Evolutionary conservation across 306 rosid species (phyloP).

Genomic region (Cicer cuneatum): DNA sequence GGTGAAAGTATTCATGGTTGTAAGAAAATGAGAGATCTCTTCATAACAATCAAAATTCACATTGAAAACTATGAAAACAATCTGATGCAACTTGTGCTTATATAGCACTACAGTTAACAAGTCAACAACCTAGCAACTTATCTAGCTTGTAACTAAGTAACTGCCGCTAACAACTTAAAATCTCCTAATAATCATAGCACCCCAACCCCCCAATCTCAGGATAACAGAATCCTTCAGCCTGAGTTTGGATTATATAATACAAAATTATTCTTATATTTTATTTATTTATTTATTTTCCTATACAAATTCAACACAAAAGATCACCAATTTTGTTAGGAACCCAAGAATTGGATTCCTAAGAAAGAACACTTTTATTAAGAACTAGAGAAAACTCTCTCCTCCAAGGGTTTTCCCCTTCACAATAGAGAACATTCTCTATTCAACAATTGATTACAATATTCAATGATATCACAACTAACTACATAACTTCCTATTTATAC

Average conservation of each 20-base stretch:
- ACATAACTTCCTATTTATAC: no score
- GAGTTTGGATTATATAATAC: background rate
- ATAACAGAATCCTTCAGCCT: background rate
- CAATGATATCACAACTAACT: no score
- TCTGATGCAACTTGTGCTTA: background rate
- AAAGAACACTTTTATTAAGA: no score
- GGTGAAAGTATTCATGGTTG: background rate
- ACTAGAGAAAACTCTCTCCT: no score
- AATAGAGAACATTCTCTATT: no score
- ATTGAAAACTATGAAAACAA: background rate
- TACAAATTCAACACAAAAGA: no score
- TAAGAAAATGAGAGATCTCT: background rate
- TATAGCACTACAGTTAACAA: background rate
- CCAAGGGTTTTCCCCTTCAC: no score
- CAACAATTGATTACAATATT: no score
- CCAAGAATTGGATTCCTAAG: no score
- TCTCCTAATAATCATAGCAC: background rate
- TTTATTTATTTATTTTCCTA: background rate
- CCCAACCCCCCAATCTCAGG: background rate
- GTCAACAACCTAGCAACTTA: background rate
- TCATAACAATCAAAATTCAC: background rate
- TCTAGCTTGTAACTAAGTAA: background rate
- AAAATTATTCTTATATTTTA: background rate
- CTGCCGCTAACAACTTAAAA: background rate
- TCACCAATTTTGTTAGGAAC: no score